Percentiles rank a stretch among this genome's conserved stretches.
Evolutionary conservation across 371 early-diverging fungal species (phyloP).

Genomic region (Mucor irregularis): DNA sequence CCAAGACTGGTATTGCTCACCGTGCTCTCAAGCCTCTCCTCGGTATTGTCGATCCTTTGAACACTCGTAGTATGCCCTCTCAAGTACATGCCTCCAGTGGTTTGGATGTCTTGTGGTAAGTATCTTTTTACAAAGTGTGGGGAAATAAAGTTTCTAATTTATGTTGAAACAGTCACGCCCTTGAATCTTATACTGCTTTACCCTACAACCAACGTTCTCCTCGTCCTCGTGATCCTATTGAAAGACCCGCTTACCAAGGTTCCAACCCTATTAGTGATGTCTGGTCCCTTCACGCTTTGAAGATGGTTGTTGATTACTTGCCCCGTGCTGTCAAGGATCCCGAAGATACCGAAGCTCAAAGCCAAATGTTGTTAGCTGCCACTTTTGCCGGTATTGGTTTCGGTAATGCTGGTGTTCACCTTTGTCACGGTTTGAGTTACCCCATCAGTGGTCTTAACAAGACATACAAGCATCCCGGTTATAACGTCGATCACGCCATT

Average conservation of each 20-base stretch:
- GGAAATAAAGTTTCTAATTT: not conserved
- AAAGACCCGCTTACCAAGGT: slow-evolving; percentile 91
- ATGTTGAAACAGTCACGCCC: slow-evolving; percentile 60
- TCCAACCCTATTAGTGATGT: slow-evolving; percentile 91
- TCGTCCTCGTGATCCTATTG: slow-evolving; percentile 79
- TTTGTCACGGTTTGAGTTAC: slow-evolving; percentile 68
- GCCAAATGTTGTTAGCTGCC: slow-evolving; percentile 88
- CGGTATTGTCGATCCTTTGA: slow-evolving; percentile 88
- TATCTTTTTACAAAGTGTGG: not conserved
- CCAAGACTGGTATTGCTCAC: slow-evolving; percentile 91
- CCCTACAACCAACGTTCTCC: slow-evolving; percentile 83
- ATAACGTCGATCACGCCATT: slow-evolving; percentile 75
- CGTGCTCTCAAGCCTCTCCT: slow-evolving; percentile 85
- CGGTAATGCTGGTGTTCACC: slow-evolving; percentile 90
- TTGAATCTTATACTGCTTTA: slow-evolving; percentile 91
- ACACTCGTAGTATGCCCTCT: slow-evolving; percentile 83
- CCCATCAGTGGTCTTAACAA: slow-evolving; percentile 86
- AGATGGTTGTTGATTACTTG: slow-evolving; percentile 80
- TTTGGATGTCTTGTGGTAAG: slow-evolving; percentile 82
- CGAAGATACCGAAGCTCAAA: slow-evolving; percentile 74
- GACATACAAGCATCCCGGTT: slow-evolving; percentile 81
- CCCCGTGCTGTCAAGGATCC: slow-evolving; percentile 75
- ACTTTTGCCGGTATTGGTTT: slow-evolving; percentile 94
- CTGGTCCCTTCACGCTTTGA: slow-evolving; percentile 85
- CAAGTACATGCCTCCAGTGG: slow-evolving; percentile 87